Base-by-base conservation (phyloP, 108 stramenopile species). In the Chaetoceros tenuissimus region DNA sequence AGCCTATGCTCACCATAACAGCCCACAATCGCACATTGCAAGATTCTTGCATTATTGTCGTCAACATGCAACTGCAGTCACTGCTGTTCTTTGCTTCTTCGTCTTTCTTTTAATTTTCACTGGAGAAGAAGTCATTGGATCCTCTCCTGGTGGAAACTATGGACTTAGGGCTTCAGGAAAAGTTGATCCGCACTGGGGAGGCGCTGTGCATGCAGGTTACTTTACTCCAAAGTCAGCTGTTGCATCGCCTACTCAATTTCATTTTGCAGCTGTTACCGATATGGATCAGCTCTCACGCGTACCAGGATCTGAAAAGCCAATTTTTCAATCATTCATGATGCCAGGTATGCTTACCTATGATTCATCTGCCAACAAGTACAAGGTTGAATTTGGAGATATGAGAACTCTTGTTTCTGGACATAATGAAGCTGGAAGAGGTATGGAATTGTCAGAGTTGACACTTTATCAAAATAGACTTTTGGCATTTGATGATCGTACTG, bases 341-440 rank as follows among this genome's bases (percentile, higher is more conserved):
- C 85, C 85, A 8, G 92, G 88, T 8, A 72, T 56, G 10, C 59
- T 94, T 24, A 70, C 71, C 16, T 44, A 67, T 23, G 73, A 81
- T 60, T 46, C 40, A 3, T 24, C 55, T 8, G 56, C 66, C 18
- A 53, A 69, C 24, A 60, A 31, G 45, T 90, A 94, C 68, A 44
- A 56, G 2, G 60, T 90, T 26, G 44, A 60, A 23, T 79, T 85
- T 52, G 84, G 81, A 59, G 58, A 52, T 13, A 59, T 64, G 10
- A 74, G 86, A 0, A 79, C 73, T 24, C 66, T 97, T 13, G 52
- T 75, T 1, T 88, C 89, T 24, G 72, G 77, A 45, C 96, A 95
- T 69, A 97, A 97, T 59, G 96, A 97, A 63, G 94, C 87, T 31
- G 96, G 96, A 28, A 73, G 96, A 19, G 96, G 96, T 7, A 94